Conservation (phyloP, 805 yeast species). For the Cyberlindnera misumaiensis region DNA sequence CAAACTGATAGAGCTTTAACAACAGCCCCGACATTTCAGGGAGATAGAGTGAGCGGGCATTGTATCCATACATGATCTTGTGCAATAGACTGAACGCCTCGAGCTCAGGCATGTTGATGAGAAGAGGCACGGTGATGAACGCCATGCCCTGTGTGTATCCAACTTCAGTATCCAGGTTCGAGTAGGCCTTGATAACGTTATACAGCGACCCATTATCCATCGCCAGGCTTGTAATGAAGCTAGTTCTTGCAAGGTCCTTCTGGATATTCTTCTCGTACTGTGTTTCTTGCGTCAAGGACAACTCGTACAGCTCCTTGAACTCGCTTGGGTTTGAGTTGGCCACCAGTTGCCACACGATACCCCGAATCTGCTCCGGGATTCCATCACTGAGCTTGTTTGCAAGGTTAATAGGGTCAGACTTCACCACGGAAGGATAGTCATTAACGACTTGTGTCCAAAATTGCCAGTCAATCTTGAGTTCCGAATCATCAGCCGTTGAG, state of each 20-base stretch:
- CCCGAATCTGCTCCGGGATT: slow-evolving; percentile 79
- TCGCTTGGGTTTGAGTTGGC: slow-evolving; percentile 63
- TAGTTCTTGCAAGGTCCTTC: slow-evolving; percentile 80
- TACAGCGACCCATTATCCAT: slow-evolving; percentile 60
- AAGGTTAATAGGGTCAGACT: slow-evolving; percentile 51
- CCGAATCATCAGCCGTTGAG: slow-evolving; percentile 11
- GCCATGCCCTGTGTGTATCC: slow-evolving; percentile 99
- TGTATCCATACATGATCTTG: slow-evolving; percentile 77
- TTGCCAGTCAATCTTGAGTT: slow-evolving; percentile 60
- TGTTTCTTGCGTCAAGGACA: slow-evolving; percentile 45
- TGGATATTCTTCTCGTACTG: slow-evolving; percentile 69
- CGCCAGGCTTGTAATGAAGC: slow-evolving; percentile 54
- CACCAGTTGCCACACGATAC: slow-evolving; percentile 88
- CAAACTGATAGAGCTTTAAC: slow-evolving; percentile 80
- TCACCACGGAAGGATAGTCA: slow-evolving; percentile 65
- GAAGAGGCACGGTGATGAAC: slow-evolving; percentile 77
- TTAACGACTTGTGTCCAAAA: slow-evolving; percentile 83
- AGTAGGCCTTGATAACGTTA: slow-evolving; percentile 76
- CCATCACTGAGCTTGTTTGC: slow-evolving; percentile 63
- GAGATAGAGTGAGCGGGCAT: slow-evolving; percentile 67
- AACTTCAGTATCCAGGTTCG: slow-evolving; percentile 82
- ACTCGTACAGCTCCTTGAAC: slow-evolving; percentile 26
- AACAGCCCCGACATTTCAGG: slow-evolving; percentile 95
- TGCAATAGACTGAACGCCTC: slow-evolving; percentile 82
- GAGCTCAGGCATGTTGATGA: slow-evolving; percentile 72